These are phyloP conservation scores for Colletotrichum siamense DNA, from an alignment of 2,329 filamentous ascomycete species.

Conservation along the genomic window DNA sequence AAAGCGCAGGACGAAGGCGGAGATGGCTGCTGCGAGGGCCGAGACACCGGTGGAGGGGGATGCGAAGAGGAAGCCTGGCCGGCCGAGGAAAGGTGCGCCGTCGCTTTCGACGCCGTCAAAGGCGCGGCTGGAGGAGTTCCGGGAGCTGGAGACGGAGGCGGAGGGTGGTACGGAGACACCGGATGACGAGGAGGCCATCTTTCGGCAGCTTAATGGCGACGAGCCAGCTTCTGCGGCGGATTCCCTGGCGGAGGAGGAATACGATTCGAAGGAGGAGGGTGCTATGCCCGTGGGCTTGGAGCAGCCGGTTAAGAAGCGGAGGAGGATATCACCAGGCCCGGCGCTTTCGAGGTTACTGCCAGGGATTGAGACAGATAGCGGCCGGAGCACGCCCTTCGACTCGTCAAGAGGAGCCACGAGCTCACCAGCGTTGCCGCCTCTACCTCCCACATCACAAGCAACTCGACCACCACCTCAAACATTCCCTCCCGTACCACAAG, in stretches of 20 bases:
- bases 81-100: constrained; percentile 33
- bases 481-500: neutral
- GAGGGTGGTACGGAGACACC: constrained; percentile 29
- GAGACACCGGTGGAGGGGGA: constrained; percentile 31
- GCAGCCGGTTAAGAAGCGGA: constrained; percentile 11
- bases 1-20: neutral
- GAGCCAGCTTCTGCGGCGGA: neutral
- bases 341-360: neutral
- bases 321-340: neutral
- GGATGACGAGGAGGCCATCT: constrained; percentile 25
- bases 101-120: constrained; percentile 43
- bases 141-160: constrained; percentile 20
- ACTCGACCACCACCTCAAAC: neutral
- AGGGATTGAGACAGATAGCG: constrained; percentile 5
- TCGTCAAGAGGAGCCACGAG: constrained; percentile 6
- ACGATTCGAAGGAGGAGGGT: neutral
- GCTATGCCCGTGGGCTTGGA: neutral
- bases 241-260: neutral
- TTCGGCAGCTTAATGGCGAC: constrained; percentile 8
- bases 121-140: constrained; percentile 32
- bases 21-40: neutral
- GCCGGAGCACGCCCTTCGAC: neutral
- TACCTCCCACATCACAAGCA: neutral
- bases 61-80: constrained; percentile 22
- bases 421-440: constrained; percentile 2